Base-by-base conservation (phyloP, 371 early-diverging fungal species). In the Mucor sp. region DNA sequence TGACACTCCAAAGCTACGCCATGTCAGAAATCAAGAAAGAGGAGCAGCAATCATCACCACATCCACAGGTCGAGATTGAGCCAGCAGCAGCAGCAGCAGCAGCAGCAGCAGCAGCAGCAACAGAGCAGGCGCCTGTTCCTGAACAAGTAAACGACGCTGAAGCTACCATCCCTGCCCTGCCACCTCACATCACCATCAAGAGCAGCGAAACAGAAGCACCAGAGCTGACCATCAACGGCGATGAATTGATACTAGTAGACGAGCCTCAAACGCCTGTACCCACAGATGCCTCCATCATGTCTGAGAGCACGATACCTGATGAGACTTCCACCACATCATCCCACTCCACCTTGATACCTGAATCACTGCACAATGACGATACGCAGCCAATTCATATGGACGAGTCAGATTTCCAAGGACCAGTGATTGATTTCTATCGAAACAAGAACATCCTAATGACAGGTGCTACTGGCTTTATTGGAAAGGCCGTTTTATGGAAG, bases 391-490 rank as follows among this genome's bases (percentile, higher is more conserved):
- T 47, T 8, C 4, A n/a, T 41, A 33, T 61, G 32, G 48, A 50
- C 6, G 63, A 66, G 21, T 61, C 28, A 25, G 61, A 69, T 30
- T 69, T 71, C 62, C 61, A 60, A 48, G 72, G 70, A 21, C 71
- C 78, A 8, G 72, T 81, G 1, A 30, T 61, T 41, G 71, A 75
- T 56, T 79, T 75, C 57, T 77, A 82, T 62, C 67, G 57, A 32
- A 60, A 72, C 47, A 76, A 81, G 61, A 74, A 72, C 27, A 74
- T 89, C 48, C 69, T 89, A 17, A 63, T 89, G 63, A 89, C 89
- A 21, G 89, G 89, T 3, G 84, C 81, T 3, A 89, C 89, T 0
- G 89, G 87, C 8, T 89, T 86, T 63, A 81, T 89, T 21, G 89
- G 89, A 47, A 89, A 89, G 64, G 81, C 85, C 0, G 78, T 89